A percentile compares a stretch with the other conserved stretches of the same genome.
These are phyloP conservation scores for Cicer cuneatum DNA, from an alignment of 306 rosid species.

Conservation along the genomic window DNA sequence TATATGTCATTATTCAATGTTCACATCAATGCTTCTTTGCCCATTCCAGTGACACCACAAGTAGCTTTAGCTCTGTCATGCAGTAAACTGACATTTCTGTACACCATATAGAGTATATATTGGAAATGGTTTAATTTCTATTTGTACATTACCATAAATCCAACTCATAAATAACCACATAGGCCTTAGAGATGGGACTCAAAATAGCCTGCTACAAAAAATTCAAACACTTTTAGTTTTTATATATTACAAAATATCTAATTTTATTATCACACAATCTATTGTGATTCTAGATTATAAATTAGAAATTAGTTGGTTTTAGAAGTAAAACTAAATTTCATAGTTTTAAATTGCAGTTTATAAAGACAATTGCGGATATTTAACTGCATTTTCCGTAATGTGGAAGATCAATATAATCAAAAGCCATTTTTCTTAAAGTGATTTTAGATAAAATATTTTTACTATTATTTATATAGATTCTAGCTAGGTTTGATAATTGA, in stretches of 20 bases:
- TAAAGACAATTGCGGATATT: too few relatives aligned
- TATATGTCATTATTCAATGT: constrained; percentile 46
- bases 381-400: too few relatives aligned
- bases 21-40: constrained; percentile 46
- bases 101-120: constrained; percentile 14
- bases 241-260: too few relatives aligned
- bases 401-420: too few relatives aligned
- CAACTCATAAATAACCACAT: constrained; percentile 3
- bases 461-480: constrained; percentile 5
- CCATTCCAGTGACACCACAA: constrained; percentile 36
- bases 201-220: constrained; percentile 32
- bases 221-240: background rate
- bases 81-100: constrained; percentile 39
- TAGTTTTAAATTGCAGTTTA: too few relatives aligned
- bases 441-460: constrained; percentile 17
- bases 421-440: background rate
- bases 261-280: too few relatives aligned
- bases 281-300: background rate
- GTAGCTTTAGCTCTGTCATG: constrained; percentile 41
- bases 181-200: constrained; percentile 19
- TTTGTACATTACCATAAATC: constrained; percentile 30
- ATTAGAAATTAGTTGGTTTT: too few relatives aligned
- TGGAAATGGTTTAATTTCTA: constrained; percentile 38
- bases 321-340: too few relatives aligned
- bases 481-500: constrained; percentile 35